Evolutionary conservation across 208 protist genomes (phyloP).

Genomic region (Zelonia costaricensis): DNA sequence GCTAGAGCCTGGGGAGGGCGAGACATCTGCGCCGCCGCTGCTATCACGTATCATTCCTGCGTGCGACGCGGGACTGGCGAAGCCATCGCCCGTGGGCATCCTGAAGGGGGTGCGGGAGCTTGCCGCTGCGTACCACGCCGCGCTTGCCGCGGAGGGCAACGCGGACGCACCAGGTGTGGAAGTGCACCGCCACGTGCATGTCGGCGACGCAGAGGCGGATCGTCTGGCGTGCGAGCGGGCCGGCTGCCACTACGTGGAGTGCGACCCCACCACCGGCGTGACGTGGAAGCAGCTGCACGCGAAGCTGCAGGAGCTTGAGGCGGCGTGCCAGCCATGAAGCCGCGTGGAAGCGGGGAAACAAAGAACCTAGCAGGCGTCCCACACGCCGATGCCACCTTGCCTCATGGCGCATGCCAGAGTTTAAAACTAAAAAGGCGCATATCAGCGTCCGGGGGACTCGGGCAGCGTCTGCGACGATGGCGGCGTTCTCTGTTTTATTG

Average conservation of each 20-base stretch:
- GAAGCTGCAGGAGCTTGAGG: conserved; percentile 29
- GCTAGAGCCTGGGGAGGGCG: conserved; percentile 5
- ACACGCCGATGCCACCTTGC: too few species aligned
- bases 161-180: not conserved
- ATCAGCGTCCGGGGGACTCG: too few species aligned
- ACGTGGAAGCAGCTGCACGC: conserved; percentile 45
- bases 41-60: conserved; percentile 45
- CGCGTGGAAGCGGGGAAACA: too few species aligned
- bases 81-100: conserved; percentile 67
- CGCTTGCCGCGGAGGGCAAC: conserved; percentile 1
- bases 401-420: too few species aligned
- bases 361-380: too few species aligned
- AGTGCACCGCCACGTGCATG: conserved; percentile 50
- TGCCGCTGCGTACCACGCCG: conserved; percentile 4
- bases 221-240: conserved; percentile 39
- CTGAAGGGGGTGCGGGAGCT: conserved; percentile 21
- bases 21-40: conserved; percentile 22
- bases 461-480: too few species aligned
- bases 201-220: conserved; percentile 67
- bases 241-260: conserved; percentile 56
- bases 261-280: conserved; percentile 38
- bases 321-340: too few species aligned
- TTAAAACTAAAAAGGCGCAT: too few species aligned
- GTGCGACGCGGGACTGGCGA: conserved; percentile 43
- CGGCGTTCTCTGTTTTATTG: too few species aligned